Conservation (phyloP, 2,329 filamentous ascomycete genomes). For the Aspergillus pseudoterreus region DNA sequence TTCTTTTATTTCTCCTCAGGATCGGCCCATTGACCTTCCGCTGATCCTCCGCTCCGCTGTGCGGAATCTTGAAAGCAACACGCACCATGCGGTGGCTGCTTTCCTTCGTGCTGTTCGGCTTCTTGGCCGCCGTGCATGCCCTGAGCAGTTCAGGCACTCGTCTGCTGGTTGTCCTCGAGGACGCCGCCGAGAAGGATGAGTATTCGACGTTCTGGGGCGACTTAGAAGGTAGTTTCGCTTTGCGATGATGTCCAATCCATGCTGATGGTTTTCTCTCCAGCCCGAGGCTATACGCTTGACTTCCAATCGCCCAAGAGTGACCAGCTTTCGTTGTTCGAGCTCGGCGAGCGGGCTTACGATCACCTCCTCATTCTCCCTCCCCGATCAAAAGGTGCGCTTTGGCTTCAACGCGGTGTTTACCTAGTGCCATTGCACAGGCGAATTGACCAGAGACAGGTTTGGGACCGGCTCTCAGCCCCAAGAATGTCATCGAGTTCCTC, state of each 20-base stretch:
- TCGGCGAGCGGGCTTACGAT: conserved; percentile 86
- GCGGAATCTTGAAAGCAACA: conserved; percentile 35
- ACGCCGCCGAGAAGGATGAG: conserved; percentile 71
- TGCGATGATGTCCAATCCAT: neutral
- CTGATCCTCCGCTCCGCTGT: conserved; percentile 26
- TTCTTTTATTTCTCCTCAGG: conserved; percentile 11
- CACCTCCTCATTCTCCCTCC: conserved; percentile 85
- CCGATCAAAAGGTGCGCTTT: conserved; percentile 72
- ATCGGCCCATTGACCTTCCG: conserved; percentile 9
- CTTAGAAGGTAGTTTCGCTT: conserved; percentile 38
- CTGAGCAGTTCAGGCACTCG: conserved; percentile 75
- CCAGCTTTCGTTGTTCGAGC: conserved; percentile 71
- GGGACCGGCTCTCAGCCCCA: conserved; percentile 82
- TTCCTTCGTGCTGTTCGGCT: conserved; percentile 65
- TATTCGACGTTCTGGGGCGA: conserved; percentile 72
- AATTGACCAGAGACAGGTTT: conserved; percentile 58
- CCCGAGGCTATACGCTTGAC: conserved; percentile 73
- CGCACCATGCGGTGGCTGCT: conserved; percentile 67
- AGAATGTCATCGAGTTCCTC: conserved; percentile 83
- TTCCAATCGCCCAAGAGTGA: conserved; percentile 83
- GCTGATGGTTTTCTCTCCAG: conserved; percentile 46
- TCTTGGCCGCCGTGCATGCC: conserved; percentile 55
- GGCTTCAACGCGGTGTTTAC: too few relatives aligned
- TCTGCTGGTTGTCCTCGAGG: conserved; percentile 82
- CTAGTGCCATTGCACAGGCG: conserved; percentile 1